A percentile compares a stretch with the other conserved stretches of the same genome.
phyloP scores from a whole-genome alignment of 176 grass and related monocot species.

The Triticum urartu region DNA sequence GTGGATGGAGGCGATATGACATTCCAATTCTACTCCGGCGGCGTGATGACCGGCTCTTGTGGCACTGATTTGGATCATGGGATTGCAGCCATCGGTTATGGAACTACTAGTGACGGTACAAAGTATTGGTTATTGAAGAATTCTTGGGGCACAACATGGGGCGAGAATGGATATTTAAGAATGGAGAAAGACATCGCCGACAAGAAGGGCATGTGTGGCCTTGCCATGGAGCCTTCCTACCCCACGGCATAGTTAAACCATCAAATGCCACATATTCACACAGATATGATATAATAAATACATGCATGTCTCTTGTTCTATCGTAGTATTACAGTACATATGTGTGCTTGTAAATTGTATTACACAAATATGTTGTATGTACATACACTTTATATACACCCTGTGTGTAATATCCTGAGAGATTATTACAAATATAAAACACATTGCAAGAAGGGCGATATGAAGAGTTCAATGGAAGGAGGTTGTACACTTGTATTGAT shows the following conservation, averaged over 20 bases:
- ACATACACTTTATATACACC: background rate
- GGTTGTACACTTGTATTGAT: too few species aligned
- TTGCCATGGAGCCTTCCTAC: constrained; percentile 12
- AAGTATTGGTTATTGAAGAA: constrained; percentile 6
- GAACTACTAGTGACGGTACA: background rate
- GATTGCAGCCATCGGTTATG: constrained; percentile 4
- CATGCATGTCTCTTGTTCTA: background rate
- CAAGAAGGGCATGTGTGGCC: constrained; percentile 7
- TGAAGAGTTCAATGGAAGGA: too few species aligned
- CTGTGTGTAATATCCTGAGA: too few species aligned
- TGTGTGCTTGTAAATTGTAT: background rate
- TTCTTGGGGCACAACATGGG: background rate
- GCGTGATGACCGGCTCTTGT: background rate
- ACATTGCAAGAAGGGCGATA: too few species aligned
- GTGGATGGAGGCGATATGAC: constrained; percentile 1
- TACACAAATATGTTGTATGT: background rate
- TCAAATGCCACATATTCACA: background rate
- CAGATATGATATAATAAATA: background rate
- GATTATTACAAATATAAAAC: too few species aligned
- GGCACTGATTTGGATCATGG: constrained; percentile 20
- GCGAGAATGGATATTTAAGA: background rate
- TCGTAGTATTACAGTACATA: background rate
- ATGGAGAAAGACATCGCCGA: background rate
- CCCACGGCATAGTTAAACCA: background rate
- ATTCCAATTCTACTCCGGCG: constrained; percentile 10